Conservation (phyloP, 768 basidiomycete genomes). For the Clitopilus hobsonii region DNA sequence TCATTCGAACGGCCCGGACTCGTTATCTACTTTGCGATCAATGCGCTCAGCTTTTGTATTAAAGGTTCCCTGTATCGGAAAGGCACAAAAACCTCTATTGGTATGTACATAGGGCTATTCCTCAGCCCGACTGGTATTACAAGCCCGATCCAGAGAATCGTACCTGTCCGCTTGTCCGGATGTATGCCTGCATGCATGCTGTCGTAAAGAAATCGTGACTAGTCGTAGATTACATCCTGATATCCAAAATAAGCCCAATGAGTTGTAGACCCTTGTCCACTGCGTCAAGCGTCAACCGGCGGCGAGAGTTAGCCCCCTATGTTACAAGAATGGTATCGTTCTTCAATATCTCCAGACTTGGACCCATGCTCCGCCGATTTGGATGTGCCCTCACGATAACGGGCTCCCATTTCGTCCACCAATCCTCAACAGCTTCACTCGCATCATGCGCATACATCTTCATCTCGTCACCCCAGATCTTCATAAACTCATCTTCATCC, state of each 20-base stretch:
- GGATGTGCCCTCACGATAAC: slow-evolving; percentile 20
- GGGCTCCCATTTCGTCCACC: slow-evolving; percentile 52
- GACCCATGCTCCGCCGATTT: slow-evolving; percentile 8
- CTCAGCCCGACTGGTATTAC: no score
- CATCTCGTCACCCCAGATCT: slow-evolving; percentile 50
- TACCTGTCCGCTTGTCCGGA: not conserved
- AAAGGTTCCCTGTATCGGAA: no score
- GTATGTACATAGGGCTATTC: no score
- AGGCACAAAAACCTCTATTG: no score
- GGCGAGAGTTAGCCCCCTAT: not conserved
- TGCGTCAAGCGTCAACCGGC: not conserved
- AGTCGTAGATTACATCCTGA: not conserved
- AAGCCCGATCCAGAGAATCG: not conserved
- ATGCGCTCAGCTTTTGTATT: no score
- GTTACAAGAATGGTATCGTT: not conserved
- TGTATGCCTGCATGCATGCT: not conserved
- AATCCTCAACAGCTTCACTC: slow-evolving; percentile 54
- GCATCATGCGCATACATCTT: slow-evolving; percentile 48
- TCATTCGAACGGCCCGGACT: no score
- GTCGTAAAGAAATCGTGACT: not conserved
- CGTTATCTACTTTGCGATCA: no score
- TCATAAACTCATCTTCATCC: slow-evolving; percentile 39
- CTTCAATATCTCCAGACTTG: slow-evolving; percentile 16
- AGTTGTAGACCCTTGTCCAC: not conserved
- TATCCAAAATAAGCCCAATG: not conserved